phyloP scores from a whole-genome alignment of 495 filamentous ascomycete genomes.

The Rhizodiscina lignyota region DNA sequence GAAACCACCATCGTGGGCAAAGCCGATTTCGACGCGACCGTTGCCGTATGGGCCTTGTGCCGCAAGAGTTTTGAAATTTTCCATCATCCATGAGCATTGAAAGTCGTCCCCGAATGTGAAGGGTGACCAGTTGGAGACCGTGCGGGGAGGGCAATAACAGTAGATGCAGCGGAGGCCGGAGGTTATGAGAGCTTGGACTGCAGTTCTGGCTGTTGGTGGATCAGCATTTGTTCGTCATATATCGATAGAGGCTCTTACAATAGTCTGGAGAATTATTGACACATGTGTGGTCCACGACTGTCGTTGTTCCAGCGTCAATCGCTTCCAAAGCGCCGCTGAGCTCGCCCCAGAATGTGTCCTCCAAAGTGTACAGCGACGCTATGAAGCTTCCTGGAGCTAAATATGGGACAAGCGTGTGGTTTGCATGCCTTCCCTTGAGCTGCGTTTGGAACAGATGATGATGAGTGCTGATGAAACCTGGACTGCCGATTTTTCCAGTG shows the following conservation, averaged over 20 bases:
- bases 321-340: constrained; percentile 34
- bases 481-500: constrained; percentile 36
- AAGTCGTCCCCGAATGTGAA: no score
- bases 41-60: no score
- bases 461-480: constrained; percentile 44
- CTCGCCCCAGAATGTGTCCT: constrained; percentile 37
- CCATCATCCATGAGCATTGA: no score
- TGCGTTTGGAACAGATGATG: constrained; percentile 42
- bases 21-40: no score
- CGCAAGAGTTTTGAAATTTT: no score
- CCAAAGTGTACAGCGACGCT: constrained; percentile 22
- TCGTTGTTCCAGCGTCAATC: constrained; percentile 39
- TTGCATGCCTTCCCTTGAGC: constrained; percentile 23
- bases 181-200: constrained; percentile 23
- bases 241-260: no score
- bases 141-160: constrained; percentile 24
- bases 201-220: no score
- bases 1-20: no score
- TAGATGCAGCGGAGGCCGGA: constrained; percentile 33
- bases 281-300: constrained; percentile 39
- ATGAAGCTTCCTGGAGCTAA: constrained; percentile 20
- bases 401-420: constrained; percentile 27
- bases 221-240: no score
- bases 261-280: constrained; percentile 27
- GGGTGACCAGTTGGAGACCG: constrained; percentile 19